phyloP scores from a whole-genome alignment of 1,284 basidiomycete species.

The Cutaneotrichosporon sp. region DNA sequence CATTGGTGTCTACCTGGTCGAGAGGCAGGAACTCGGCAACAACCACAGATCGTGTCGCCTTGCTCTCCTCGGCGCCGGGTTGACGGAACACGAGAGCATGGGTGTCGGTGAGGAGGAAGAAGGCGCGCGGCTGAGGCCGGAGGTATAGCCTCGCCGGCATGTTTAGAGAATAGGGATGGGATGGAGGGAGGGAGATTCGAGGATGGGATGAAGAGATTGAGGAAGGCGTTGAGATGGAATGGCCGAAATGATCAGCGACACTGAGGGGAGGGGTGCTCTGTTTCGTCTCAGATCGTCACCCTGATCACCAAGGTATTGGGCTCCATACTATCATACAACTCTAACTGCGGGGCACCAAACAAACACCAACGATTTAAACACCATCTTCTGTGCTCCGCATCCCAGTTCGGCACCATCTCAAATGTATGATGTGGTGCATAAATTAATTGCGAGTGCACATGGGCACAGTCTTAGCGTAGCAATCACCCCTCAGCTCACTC shows the following conservation, averaged over 20 bases:
- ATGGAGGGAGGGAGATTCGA: neutral
- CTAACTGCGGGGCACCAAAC: constrained; percentile 3
- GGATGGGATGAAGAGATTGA: neutral
- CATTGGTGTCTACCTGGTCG: constrained; percentile 66
- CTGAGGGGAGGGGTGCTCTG: neutral
- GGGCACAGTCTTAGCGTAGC: neutral
- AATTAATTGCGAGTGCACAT: neutral
- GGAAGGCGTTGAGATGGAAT: neutral
- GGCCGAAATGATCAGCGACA: neutral
- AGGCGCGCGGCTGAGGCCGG: constrained; percentile 47
- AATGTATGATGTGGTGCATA: neutral
- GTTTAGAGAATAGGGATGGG: neutral
- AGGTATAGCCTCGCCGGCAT: constrained; percentile 51
- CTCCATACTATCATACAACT: neutral
- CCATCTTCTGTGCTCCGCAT: too few species aligned
- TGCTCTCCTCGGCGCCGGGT: constrained; percentile 40
- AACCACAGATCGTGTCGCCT: constrained; percentile 44
- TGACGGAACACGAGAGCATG: constrained; percentile 52
- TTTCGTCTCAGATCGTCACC: constrained; percentile 1
- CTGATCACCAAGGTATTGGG: too few species aligned
- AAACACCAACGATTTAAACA: neutral
- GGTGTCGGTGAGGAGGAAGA: constrained; percentile 46
- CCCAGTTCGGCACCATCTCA: neutral
- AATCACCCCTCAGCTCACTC: neutral
- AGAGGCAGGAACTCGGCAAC: constrained; percentile 79